These are phyloP conservation scores for Phialophora expanda DNA, from an alignment of 2,329 filamentous ascomycete species.

Conservation along the genomic window DNA sequence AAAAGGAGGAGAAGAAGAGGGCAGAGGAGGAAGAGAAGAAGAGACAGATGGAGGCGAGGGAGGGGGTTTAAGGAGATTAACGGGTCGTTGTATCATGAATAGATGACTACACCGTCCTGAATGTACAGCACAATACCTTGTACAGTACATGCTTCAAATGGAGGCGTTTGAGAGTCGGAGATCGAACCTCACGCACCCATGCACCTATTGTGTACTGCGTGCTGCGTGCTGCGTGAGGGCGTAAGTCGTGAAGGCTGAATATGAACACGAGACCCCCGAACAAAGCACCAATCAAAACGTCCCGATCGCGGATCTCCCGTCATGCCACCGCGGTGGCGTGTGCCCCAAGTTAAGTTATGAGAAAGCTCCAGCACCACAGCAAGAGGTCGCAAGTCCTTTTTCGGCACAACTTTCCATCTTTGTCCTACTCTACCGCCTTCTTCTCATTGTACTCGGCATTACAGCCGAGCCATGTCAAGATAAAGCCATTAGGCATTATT, in stretches of 20 bases:
- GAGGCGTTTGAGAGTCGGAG: no score
- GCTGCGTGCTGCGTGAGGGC: no score
- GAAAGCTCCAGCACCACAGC: neutral
- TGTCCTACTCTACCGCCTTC: neutral
- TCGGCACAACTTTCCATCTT: neutral
- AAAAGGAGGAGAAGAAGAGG: slow-evolving; percentile 3
- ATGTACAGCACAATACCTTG: neutral
- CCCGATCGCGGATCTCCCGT: slow-evolving; percentile 7
- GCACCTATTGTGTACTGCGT: no score
- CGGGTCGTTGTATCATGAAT: no score
- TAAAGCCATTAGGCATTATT: no score
- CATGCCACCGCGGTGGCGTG: neutral
- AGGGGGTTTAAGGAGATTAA: neutral
- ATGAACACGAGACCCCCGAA: no score
- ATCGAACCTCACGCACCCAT: no score
- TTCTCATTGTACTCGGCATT: no score
- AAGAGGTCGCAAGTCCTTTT: neutral
- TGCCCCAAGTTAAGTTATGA: no score
- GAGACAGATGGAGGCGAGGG: neutral
- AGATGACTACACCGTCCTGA: neutral
- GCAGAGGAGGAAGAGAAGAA: slow-evolving; percentile 9
- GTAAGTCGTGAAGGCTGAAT: no score
- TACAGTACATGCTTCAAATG: neutral
- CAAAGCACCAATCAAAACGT: slow-evolving; percentile 3
- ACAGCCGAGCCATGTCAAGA: no score